Evolutionary conservation across 345 rosid genomes (phyloP).

Genomic region (Brassica carinata): DNA sequence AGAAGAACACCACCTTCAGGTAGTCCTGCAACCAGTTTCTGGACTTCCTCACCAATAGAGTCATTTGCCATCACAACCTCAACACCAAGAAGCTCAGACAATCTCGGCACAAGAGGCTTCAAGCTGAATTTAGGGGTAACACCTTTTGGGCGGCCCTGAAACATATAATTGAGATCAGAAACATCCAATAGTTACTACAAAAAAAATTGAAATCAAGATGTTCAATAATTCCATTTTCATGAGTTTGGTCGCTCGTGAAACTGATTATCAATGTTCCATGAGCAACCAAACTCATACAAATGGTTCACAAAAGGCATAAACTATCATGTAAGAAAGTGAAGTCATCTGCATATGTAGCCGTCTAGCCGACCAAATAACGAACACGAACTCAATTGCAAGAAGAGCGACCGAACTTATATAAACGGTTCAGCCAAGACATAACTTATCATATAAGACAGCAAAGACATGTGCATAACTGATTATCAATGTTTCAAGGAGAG

Average conservation of each 20-base stretch:
- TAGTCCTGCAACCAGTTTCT: constrained; percentile 75
- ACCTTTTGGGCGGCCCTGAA: constrained; percentile 34
- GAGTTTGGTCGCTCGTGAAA: too few relatives aligned
- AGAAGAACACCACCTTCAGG: constrained; percentile 90
- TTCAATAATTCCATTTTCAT: too few relatives aligned
- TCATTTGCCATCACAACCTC: constrained; percentile 66
- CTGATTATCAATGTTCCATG: too few relatives aligned
- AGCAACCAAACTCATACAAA: too few relatives aligned
- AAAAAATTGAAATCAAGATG: too few relatives aligned
- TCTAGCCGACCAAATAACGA: not conserved
- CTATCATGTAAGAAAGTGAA: too few relatives aligned
- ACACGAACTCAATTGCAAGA: too few relatives aligned
- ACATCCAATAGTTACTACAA: not conserved
- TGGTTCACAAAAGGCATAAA: too few relatives aligned
- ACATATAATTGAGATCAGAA: constrained; percentile 15
- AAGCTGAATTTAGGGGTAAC: constrained; percentile 92
- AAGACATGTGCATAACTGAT: too few relatives aligned
- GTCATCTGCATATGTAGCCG: not conserved
- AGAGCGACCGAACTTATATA: too few relatives aligned
- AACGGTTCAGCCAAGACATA: not conserved
- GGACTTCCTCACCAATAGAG: constrained; percentile 90
- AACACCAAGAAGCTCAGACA: constrained; percentile 60
- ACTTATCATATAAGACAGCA: too few relatives aligned
- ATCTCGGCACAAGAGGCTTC: constrained; percentile 40
- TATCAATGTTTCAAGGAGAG: too few relatives aligned